A percentile compares a stretch with the other conserved stretches of the same genome.
These are phyloP conservation scores for Daldinia sp. DNA, from an alignment of 2,329 filamentous ascomycete species.

Conservation along the genomic window DNA sequence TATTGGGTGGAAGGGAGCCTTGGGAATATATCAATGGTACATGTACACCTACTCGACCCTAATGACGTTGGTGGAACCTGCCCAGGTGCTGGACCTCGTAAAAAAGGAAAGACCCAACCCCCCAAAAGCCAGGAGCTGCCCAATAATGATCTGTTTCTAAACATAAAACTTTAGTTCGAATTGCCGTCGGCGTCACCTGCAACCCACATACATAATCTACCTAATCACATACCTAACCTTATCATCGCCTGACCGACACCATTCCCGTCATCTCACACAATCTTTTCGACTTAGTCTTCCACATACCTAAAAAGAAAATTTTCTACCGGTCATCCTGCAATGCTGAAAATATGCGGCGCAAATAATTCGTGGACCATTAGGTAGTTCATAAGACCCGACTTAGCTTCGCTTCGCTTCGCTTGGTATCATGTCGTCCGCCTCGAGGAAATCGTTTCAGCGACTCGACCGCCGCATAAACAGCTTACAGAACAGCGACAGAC, in stretches of 20 bases:
- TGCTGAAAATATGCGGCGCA: conserved; percentile 26
- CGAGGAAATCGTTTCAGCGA: conserved; percentile 53
- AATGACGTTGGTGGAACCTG: conserved; percentile 25
- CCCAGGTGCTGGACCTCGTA: conserved; percentile 10
- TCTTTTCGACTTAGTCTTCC: not conserved
- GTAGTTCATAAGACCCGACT: conserved; percentile 23
- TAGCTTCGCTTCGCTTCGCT: conserved; percentile 19
- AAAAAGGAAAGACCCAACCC: conserved; percentile 29
- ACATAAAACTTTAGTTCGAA: conserved; percentile 25
- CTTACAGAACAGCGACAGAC: conserved; percentile 52
- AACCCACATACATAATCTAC: conserved; percentile 2
- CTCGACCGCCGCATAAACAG: conserved; percentile 56
- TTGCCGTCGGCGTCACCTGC: conserved; percentile 32
- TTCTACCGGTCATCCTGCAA: conserved; percentile 10
- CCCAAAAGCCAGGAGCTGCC: conserved; percentile 30
- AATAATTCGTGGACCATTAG: conserved; percentile 12
- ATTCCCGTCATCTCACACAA: conserved; percentile 3
- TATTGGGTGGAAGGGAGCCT: too few species aligned
- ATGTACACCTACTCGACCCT: not conserved
- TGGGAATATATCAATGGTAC: too few species aligned
- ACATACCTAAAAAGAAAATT: not conserved
- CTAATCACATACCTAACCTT: conserved; percentile 18
- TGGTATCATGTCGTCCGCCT: conserved; percentile 59
- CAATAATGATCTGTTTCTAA: conserved; percentile 28
- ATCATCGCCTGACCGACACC: conserved; percentile 30